Base-by-base conservation (phyloP, 805 yeast species). In the Sugiyamaella smithiae region DNA sequence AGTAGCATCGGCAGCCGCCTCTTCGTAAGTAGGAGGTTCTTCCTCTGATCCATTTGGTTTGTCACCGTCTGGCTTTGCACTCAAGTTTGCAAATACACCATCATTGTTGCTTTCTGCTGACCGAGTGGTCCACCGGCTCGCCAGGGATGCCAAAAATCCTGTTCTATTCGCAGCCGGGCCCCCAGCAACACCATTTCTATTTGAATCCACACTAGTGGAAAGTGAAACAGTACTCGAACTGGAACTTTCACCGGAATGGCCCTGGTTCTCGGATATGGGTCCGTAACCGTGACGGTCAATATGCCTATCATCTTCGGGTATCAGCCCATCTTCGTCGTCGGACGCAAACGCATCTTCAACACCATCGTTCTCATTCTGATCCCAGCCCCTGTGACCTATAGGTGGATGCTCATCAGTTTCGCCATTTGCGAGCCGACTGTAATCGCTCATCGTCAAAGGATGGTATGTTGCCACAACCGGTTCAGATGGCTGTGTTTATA, bases 31-130 rank as follows among this genome's bases (percentile, higher is more conserved):
- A 2, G 98, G 98, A 17, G 87, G 84, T 26, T 71, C 71, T 51
- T 84, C 90, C 8, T 71, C 66, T 61, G 62, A 60, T n/a, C 57
- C 50, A 5, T 48, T 53, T 0, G 63, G 57, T 48, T 52, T 58
- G 48, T 51, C 56, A 2, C 76, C 63, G 42, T 84, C 91, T 4
- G 97, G 97, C 61, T 90, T 91, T 2, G 98, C 98, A 58, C 86
- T 78, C 58, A 93, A 66, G 66, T 93, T 93, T 44, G 93, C 82
- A 67, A 93, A 93, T 2, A 93, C 99, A 8, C 98, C 99, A 64
- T 93, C 99, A 51, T 72, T 74, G 36, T 56, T 50, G 20, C 33
- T 24, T 16, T 9, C n/a, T 6, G 25, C 6, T 23, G 42, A 41
- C n/a, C 43, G 24, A 11, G 42, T 8, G 24, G 19, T 25, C 36